Base-by-base conservation (phyloP, 2,329 filamentous ascomycete genomes). In the Xylaria polymorpha region DNA sequence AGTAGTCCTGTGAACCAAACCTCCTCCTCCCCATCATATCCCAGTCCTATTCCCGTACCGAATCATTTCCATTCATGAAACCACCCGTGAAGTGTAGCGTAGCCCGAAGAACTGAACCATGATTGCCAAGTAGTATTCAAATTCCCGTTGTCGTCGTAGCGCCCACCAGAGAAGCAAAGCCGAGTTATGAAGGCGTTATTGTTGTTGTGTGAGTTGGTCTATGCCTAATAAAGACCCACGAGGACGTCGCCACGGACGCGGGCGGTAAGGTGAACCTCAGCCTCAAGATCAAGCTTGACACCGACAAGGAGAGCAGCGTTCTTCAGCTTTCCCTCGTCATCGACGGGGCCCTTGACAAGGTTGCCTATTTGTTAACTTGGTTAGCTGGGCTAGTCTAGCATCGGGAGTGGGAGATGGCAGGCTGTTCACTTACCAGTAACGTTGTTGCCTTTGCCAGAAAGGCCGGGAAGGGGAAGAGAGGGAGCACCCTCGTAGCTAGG, bases 211-310 rank as follows among this genome's bases (percentile, higher is more conserved):
- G 41, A 67, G 69, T 18, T 56, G 58, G 41, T 60, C 32, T 43
- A 46, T 51, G 58, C n/a, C 71, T 79, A 88, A 77, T 88, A 88
- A 75, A 89, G 78, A 56, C 86, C 87, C 75, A 90, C 85, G 43
- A 85, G 83, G 74, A 90, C 88, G 77, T 90, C 88, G 81, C 88
- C 88, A 60, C 86, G 83, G 72, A 90, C 83, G 67, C 88, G 80
- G 65, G 88, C 87, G 29, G 87, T 89, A 72, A 89, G 81, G 75
- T 90, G 87, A 48, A 90, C 84, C 75, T 90, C 87, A 59, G 87
- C 87, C 78, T 90, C 87, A 55, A 90, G 80, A 76, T 90, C 88
- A 55, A 90, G 81, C 81, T 90, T 89, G 81, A 89, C 87, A 68
- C 87, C 87, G 53, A 90, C 81, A 77, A 89, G 81, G 67, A 90